Base-by-base conservation (phyloP, 495 filamentous ascomycete genomes). In the Daldinia grandis region DNA sequence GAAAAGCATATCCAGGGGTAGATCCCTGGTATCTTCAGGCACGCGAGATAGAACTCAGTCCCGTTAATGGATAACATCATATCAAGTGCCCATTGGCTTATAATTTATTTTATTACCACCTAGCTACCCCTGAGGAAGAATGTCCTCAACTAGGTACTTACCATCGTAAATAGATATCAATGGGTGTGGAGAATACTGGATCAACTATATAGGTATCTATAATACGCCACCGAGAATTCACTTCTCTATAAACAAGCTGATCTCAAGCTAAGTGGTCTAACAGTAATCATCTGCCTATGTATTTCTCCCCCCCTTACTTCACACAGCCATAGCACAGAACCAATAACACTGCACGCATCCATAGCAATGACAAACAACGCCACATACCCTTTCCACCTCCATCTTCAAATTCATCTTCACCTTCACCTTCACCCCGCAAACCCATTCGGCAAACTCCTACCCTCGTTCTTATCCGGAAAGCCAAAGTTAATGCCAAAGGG, bases 401-500 rank as follows among this genome's bases (percentile, higher is more conserved):
- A n/a, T n/a, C n/a, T n/a, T n/a, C n/a, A n/a, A n/a, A n/a, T n/a
- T n/a, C n/a, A n/a, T n/a, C n/a, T n/a, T n/a, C n/a, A n/a, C 25
- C 49, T 30, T n/a, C n/a, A 14, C 12, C 10, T 30, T 53, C 27
- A 53, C 30, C 8, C 53, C 30, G 27, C 30, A 38, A 59, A 59
- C 14, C 56, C 75, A 31, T 77, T 77, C 73, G 75, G 69, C 51
- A 75, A 10, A 37, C 60, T 74, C 54, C 60, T 66, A 12, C 67
- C 69, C 57, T 69, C 79, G 3, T 74, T 77, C 86, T 91, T 92
- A 74, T 94, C 91, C 24, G 91, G 91, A 81, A 93, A 94, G 3
- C 91, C 91, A 72, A 92, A 89, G 74, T 92, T 84, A 19, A 92
- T 81, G 2, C 91, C 91, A 77, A 94, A 95, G 3, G 90, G 86